phyloP scores from a whole-genome alignment of 345 rosid genomes.

The Linum usitatissimum region DNA sequence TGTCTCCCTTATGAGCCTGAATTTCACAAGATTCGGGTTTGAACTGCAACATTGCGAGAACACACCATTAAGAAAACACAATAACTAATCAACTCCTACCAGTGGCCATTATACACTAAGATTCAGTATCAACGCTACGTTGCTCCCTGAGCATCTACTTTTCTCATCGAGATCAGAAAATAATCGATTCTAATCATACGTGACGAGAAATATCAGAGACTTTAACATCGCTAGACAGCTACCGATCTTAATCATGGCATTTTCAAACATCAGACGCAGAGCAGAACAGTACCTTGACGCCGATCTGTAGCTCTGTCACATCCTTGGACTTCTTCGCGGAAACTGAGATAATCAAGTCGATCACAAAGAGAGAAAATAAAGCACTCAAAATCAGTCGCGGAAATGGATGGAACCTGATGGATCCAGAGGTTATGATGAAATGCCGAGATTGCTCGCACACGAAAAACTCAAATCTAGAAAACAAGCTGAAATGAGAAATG shows the following conservation, averaged over 20 bases:
- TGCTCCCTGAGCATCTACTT: neutral
- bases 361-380: neutral
- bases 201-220: too few relatives aligned
- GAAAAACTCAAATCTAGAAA: constrained; percentile 9
- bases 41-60: constrained; percentile 24
- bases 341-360: constrained; percentile 23
- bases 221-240: too few relatives aligned
- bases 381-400: neutral
- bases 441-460: neutral
- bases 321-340: constrained; percentile 59
- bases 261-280: too few relatives aligned
- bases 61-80: neutral
- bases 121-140: neutral
- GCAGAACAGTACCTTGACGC: constrained; percentile 52
- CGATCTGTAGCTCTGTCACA: constrained; percentile 81
- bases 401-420: neutral
- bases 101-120: neutral
- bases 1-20: constrained; percentile 93
- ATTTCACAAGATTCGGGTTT: constrained; percentile 67
- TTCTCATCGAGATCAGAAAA: too few relatives aligned
- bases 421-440: neutral
- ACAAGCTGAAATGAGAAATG: neutral
- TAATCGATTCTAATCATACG: too few relatives aligned
- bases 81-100: neutral
- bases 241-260: too few relatives aligned